Evolutionary conservation across 2,329 filamentous ascomycete species (phyloP).

Genomic region (Paraconiothyrium sp.): DNA sequence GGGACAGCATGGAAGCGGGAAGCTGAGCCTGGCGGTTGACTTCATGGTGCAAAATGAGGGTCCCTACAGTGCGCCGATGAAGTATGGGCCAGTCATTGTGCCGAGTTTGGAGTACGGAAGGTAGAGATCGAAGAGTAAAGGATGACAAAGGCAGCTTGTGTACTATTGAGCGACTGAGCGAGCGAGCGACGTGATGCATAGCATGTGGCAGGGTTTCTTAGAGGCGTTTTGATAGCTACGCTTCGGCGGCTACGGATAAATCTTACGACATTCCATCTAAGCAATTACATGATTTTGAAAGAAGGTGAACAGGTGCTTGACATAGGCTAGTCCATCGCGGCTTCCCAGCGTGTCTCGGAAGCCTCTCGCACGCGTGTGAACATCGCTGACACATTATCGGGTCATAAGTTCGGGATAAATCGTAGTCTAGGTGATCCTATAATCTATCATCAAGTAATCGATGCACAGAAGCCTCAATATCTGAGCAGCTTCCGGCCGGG

Average conservation of each 20-base stretch:
- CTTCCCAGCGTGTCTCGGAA: too few species aligned
- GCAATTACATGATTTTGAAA: too few species aligned
- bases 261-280: not conserved
- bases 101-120: constrained; percentile 69
- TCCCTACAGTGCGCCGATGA: constrained; percentile 81
- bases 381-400: too few species aligned
- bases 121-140: constrained; percentile 29
- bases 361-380: too few species aligned
- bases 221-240: constrained; percentile 4
- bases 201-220: constrained; percentile 1
- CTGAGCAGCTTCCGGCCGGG: too few species aligned
- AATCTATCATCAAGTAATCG: too few species aligned
- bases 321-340: too few species aligned
- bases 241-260: not conserved
- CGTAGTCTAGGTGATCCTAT: too few species aligned
- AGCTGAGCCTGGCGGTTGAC: constrained; percentile 88
- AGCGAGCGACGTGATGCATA: constrained; percentile 11
- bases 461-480: too few species aligned
- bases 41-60: constrained; percentile 97
- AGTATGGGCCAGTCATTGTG: constrained; percentile 96
- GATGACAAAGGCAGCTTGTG: not conserved
- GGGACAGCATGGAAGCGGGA: constrained; percentile 52
- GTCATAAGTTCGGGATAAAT: too few species aligned
- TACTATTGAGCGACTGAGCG: constrained; percentile 14
- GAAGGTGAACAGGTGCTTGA: too few species aligned